Base-by-base conservation (phyloP, 495 filamentous ascomycete genomes). In the Neurospora terricola region DNA sequence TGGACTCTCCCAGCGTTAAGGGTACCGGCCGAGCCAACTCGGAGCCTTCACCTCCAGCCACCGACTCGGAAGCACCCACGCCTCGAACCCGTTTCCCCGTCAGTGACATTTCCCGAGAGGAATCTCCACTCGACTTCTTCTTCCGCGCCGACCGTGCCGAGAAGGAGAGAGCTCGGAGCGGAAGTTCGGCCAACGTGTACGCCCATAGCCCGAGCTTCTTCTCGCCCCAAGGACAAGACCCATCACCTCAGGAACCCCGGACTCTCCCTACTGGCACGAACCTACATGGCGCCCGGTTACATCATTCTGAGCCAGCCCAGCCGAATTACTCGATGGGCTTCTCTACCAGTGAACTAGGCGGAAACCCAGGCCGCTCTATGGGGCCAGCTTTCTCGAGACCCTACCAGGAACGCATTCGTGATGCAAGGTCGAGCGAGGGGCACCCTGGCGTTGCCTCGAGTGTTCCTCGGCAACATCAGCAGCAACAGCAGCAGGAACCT, bases 91-190 rank as follows among this genome's bases (percentile, higher is more conserved):
- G 77, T 10, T 38, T 73, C n/a, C 38, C 78, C 21, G 21, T 72
- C 10, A 36, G 75, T 7, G 59, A 79, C 37, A 69, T 76, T 21
- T 40, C 79, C 80, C 70, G 83, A 78, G 72, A 93, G 72, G 89
- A 92, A 54, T 95, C 94, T 27, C 93, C 94, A 2, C 84, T 98
- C 10, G 94, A 98, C 75, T 85, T 94, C 70, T 89, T 98, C 74
- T 98, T 98, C 84, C 90, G 90, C 72, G 93, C 93, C 48, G 92
- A 96, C 75, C 87, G 91, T 54, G 90, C 91, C 73, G 90, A 94
- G 76, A 92, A 89, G 77, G 91, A 90, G 42, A 84, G 88, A 73
- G 84, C 83, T 73, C 86, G 80, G 74, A 80, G 80, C 81, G 86
- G 83, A 77, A 90, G 80, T 73, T 83, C 77, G 69, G 79, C 73